Conservation (phyloP, 306 rosid species). For the Glycine tomentella region DNA sequence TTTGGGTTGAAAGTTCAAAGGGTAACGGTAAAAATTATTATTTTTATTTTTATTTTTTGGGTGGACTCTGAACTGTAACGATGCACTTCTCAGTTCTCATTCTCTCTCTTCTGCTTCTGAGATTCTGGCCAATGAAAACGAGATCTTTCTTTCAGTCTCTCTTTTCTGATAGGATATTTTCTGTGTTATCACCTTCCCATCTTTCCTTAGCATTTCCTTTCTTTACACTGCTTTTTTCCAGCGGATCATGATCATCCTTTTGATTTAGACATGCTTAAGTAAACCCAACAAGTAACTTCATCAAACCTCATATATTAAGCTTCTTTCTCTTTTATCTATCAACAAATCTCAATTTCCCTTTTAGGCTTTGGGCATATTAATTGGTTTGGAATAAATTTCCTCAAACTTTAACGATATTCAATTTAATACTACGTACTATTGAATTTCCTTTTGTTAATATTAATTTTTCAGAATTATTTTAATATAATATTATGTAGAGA, state of each 20-base stretch:
- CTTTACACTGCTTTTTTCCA: slow-evolving; percentile 34
- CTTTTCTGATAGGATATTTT: slow-evolving; percentile 47
- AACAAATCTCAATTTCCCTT: too few relatives aligned
- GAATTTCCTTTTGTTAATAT: too few relatives aligned
- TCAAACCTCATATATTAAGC: background rate
- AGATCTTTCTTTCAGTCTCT: slow-evolving; percentile 43
- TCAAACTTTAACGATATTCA: too few relatives aligned
- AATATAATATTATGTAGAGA: too few relatives aligned
- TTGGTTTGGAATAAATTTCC: too few relatives aligned
- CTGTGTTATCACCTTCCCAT: background rate
- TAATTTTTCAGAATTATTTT: too few relatives aligned
- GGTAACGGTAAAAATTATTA: slow-evolving; percentile 24
- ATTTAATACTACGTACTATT: too few relatives aligned
- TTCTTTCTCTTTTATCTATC: too few relatives aligned
- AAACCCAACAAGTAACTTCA: background rate
- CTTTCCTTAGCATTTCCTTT: slow-evolving; percentile 3
- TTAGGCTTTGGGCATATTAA: too few relatives aligned
- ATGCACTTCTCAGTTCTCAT: background rate
- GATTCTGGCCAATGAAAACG: slow-evolving; percentile 44
- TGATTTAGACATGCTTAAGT: background rate
- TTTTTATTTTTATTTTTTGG: background rate
- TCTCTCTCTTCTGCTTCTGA: slow-evolving; percentile 39
- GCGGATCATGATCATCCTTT: slow-evolving; percentile 23
- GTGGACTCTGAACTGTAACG: background rate
- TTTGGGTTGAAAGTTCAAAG: too few relatives aligned